Evolutionary conservation across 2,329 filamentous ascomycete genomes (phyloP), one percentile per base, ranked within the genome.

Genomic region (Ophiobolus disseminans): DNA sequence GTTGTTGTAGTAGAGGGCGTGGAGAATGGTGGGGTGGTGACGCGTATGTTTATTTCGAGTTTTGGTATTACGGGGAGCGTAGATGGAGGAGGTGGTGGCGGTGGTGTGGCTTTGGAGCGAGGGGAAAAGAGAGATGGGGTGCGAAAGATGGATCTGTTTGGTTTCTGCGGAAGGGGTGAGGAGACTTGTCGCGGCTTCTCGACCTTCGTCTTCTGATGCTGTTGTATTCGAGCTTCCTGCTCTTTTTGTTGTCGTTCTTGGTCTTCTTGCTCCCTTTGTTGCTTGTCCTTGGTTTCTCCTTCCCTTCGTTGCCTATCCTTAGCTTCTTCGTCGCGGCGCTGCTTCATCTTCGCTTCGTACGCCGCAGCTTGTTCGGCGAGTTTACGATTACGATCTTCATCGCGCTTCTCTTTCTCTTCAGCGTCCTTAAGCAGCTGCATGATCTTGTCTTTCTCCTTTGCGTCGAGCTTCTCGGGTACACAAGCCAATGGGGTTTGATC

Each of bases 401-500:
- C 45, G n/a, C 23, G 43, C 23, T 42, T 47, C 34, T 62, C 57
- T n/a, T 53, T 52, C 20, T 53, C 48, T 23, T 63, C 52, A 2
- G 55, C 47, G 11, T 57, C 45, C 37, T 63, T 60, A 22, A 69
- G 40, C 48, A 66, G 49, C 0, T n/a, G 30, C 5, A 48, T 23
- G n/a, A 67, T 63, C n/a, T 53, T 53, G 11, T 48, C 40, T 28
- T 51, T 60, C 9, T 66, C 59, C 17, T 58, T 50, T 5, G 57
- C 58, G 2, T 50, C 45, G 1, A 57, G 21, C 6, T 42, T 37
- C 3, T 58, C 61, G 2, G 53, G 23, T 5, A 65, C 40, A 30
- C 51, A 55, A 2, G 37, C 38, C n/a, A 60, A 13, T 14, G 63
- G 61, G 5, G 53, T 59, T n/a, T 53, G 25, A 3, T 47, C 60